Base-by-base conservation (phyloP, 192 early-diverging fungal genomes). In the Phlyctochytrium planicorne region DNA sequence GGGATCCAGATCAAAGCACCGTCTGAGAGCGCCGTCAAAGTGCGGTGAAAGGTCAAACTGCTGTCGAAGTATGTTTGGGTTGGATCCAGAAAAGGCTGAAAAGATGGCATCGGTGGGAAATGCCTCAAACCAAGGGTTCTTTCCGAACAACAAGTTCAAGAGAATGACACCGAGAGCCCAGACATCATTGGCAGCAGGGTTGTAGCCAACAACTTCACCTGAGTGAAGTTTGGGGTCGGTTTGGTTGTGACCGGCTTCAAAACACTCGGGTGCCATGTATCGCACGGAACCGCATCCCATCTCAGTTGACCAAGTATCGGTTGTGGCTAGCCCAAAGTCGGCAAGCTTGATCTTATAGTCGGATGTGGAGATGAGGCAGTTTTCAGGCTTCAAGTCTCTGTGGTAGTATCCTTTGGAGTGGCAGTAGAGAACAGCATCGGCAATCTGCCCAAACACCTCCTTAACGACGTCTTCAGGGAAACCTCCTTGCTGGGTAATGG, bases 351-450 rank as follows among this genome's bases (percentile, higher is more conserved):
- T 80, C 52, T 70, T 67, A 50, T 78, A 73, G 60, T 78, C 73
- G 47, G 64, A 50, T 16, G 68, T 77, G 10, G 66, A 76, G 35
- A 78, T 61, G 30, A 96, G 78, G 30, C 93, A 83, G 71, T 97
- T 97, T 76, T 97, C 95, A n/a, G 93, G 91, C 80, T 98, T 96
- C 65, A 98, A 68, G 75, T 98, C 94, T 65, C 96, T 88, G 75
- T 96, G 96, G 79, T 91, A 94, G 53, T 94, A 87, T 53, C 89
- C 90, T 37, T 77, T 79, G 1, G 75, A 71, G 73, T 97, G 95
- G 66, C 88, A 89, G 76, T 89, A 82, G 30, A 78, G 75, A 25
- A 95, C 86, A 12, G 93, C 91, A 62, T 89, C 85, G 17, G 90
- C 80, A 57, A 95, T 88, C 70, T 93, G 92, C 27, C 82, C 66